phyloP scores from a whole-genome alignment of 345 rosid species.

The Balakata baccata region DNA sequence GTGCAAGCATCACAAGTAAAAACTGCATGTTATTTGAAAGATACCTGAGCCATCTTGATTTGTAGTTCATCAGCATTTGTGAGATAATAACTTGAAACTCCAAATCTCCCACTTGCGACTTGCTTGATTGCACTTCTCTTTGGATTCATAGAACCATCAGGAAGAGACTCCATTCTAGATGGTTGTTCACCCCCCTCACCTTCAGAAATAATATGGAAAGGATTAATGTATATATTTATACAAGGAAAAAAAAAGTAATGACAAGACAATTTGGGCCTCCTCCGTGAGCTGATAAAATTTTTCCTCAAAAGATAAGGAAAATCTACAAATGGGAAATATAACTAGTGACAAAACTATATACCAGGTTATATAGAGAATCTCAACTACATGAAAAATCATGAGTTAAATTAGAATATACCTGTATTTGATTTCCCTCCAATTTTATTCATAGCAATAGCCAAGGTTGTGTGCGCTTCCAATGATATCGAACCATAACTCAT shows the following conservation, averaged over 20 bases:
- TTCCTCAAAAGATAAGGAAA: not conserved
- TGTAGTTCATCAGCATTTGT: conserved; percentile 97
- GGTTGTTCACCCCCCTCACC: conserved; percentile 99
- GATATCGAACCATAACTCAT: conserved; percentile 99
- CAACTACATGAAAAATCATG: not conserved
- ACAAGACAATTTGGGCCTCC: not conserved
- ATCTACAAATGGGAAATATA: not conserved
- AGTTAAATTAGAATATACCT: conserved; percentile 42
- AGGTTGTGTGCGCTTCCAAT: conserved; percentile 80
- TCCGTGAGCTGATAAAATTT: not conserved
- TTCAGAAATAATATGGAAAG: conserved; percentile 18
- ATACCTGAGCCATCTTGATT: conserved; percentile 99
- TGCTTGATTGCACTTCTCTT: conserved; percentile 97
- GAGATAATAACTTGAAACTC: conserved; percentile 99
- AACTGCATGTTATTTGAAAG: not conserved
- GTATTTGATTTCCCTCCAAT: conserved; percentile 98
- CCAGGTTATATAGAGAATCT: not conserved
- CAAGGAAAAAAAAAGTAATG: not conserved
- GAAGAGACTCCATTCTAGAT: conserved; percentile 88
- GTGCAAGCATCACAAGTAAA: conserved; percentile 18
- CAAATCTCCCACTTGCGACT: conserved; percentile 99
- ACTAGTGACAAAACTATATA: not conserved
- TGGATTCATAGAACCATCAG: conserved; percentile 88
- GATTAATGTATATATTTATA: not conserved
- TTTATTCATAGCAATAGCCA: conserved; percentile 92